These are phyloP conservation scores for Dichotomopilus funicola DNA, from an alignment of 2,329 filamentous ascomycete species.

Conservation along the genomic window DNA sequence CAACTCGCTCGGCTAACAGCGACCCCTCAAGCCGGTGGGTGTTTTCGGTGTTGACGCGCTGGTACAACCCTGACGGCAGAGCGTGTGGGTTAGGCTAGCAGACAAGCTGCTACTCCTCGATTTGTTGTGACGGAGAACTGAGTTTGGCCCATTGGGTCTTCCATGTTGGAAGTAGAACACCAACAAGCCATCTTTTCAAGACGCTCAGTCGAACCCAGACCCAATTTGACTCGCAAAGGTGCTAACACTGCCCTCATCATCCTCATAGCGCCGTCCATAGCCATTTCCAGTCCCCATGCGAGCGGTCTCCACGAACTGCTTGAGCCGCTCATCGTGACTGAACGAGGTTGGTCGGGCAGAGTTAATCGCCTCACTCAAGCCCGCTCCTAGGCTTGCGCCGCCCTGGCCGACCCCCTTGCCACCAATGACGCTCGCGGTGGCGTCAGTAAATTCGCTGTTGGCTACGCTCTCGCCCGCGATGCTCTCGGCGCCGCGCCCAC, in stretches of 20 bases:
- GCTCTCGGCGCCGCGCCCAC: constrained; percentile 64
- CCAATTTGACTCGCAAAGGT: constrained; percentile 95
- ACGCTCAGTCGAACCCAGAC: constrained; percentile 44
- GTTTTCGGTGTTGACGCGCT: no score
- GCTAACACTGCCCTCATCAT: constrained; percentile 92
- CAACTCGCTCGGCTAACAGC: not conserved
- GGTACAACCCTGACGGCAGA: no score
- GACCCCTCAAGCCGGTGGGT: no score
- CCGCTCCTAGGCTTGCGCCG: constrained; percentile 76
- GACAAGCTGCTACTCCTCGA: constrained; percentile 5
- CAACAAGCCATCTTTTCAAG: not conserved
- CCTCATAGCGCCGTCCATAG: constrained; percentile 69
- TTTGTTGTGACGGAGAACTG: not conserved
- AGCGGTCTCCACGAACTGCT: constrained; percentile 86
- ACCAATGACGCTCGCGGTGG: constrained; percentile 69
- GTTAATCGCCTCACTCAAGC: constrained; percentile 68
- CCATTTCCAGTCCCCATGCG: constrained; percentile 61
- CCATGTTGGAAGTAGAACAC: constrained; percentile 14
- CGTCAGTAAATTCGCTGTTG: constrained; percentile 82
- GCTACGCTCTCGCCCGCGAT: constrained; percentile 89
- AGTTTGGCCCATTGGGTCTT: no score
- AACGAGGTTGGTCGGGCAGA: constrained; percentile 53
- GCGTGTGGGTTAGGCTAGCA: not conserved
- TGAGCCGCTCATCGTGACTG: constrained; percentile 84
- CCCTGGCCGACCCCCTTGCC: constrained; percentile 73